phyloP scores from a whole-genome alignment of 164 flowering plant genomes.

The Chimonanthus salicifolius region DNA sequence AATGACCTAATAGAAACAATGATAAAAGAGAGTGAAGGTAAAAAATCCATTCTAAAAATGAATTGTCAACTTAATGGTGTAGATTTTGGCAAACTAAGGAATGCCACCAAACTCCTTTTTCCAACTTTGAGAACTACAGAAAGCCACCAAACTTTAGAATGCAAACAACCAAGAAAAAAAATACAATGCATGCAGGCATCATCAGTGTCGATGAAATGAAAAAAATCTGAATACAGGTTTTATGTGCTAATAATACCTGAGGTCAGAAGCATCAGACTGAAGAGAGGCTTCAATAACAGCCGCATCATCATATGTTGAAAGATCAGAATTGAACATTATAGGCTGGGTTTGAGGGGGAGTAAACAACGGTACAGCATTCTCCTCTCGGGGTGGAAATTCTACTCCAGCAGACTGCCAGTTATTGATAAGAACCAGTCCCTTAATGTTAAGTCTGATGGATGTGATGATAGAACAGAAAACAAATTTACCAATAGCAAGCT shows the following conservation, averaged over 20 bases:
- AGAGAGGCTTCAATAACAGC: constrained; percentile 18
- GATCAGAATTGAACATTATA: constrained; percentile 23
- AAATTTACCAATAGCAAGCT: no score
- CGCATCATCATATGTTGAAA: constrained; percentile 46
- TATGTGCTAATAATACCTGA: constrained; percentile 50
- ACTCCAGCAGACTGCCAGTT: constrained; percentile 49
- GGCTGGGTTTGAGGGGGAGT: constrained; percentile 94
- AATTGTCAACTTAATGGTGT: background rate
- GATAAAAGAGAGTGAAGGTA: background rate
- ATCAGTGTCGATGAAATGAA: no score
- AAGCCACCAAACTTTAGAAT: background rate
- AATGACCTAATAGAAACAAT: background rate
- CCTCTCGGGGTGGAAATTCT: constrained; percentile 54
- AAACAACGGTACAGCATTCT: constrained; percentile 62
- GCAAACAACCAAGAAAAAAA: background rate
- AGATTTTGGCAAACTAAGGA: background rate
- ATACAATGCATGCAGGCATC: background rate
- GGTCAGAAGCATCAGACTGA: constrained; percentile 65
- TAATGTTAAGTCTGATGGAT: background rate
- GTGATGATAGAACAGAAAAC: no score
- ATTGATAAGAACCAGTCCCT: background rate
- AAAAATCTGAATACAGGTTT: background rate
- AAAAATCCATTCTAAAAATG: background rate
- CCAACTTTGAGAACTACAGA: background rate
- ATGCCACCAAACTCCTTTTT: background rate